Evolutionary conservation across 352 stramenopile species (phyloP).

Genomic region (Phytophthora cryptogea): DNA sequence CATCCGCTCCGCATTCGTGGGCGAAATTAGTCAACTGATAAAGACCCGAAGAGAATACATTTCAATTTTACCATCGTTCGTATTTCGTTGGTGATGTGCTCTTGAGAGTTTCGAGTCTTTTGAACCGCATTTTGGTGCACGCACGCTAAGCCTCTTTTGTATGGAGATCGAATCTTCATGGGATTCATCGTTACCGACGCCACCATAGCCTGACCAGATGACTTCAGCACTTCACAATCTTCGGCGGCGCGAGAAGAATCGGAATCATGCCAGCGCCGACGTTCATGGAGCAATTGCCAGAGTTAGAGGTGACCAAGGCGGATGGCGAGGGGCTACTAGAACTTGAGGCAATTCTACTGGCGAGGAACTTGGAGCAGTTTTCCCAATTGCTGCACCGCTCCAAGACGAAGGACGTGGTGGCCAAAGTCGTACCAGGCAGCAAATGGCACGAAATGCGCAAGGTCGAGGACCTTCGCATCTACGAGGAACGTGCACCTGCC

Average conservation of each 20-base stretch:
- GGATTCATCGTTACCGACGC: constrained; percentile 1
- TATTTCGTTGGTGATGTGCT: background rate
- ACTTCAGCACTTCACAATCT: constrained; percentile 18
- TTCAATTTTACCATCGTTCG: background rate
- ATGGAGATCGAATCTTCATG: constrained; percentile 16
- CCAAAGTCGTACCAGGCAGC: constrained; percentile 5
- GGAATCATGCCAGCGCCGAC: constrained; percentile 12
- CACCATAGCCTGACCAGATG: constrained; percentile 1
- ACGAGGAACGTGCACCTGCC: constrained; percentile 19
- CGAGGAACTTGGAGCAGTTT: constrained; percentile 31
- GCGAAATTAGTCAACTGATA: constrained; percentile 9
- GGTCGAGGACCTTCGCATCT: constrained; percentile 30
- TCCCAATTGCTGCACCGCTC: constrained; percentile 14
- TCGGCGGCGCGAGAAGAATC: background rate
- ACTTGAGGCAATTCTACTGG: constrained; percentile 25
- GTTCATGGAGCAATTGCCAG: constrained; percentile 19
- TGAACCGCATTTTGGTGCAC: too few species aligned
- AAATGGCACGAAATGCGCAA: constrained; percentile 38
- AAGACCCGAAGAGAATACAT: background rate
- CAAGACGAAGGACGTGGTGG: constrained; percentile 10
- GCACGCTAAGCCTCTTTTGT: constrained; percentile 1
- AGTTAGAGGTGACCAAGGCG: constrained; percentile 24
- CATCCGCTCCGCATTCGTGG: constrained; percentile 87
- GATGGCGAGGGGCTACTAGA: constrained; percentile 21
- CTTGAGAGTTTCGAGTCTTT: too few species aligned